Base-by-base conservation (phyloP, 345 rosid genomes). In the Diplotaxis tenuifolia region DNA sequence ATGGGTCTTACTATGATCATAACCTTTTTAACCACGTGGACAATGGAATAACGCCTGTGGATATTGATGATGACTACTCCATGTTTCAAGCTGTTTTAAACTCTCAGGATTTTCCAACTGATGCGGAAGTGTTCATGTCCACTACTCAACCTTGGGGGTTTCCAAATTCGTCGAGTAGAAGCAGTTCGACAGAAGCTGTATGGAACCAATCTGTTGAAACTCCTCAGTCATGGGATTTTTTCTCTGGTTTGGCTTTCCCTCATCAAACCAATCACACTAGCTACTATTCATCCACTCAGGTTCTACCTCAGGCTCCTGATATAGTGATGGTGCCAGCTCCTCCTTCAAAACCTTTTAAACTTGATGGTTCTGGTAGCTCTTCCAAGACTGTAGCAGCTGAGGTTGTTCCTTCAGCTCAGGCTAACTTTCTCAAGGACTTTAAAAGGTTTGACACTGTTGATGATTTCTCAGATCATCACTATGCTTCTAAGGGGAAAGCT, bases 361-460 rank as follows among this genome's bases (percentile, higher is more conserved):
- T 5, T 36, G 70, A 78, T 66, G 59, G 49, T 57, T 47, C 61
- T 47, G 72, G 53, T 21, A 75, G 78, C 8, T 75, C 69, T 12
- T 78, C 73, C 31, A 28, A n/a, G 2, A 9, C 34, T 27, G 1
- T 45, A 16, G 54, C 50, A 25, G 76, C 18, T 25, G 84, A 66
- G 6, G 57, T 38, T 68, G 5, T 21, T 57, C 6, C 38, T 62
- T 31, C 40, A 49, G 15, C 65, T 63, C 73, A 81, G 47, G 65
- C 79, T 50, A 88, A 86, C 12, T 76, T 84, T 81, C 73, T 89
- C 65, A 73, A 72, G 52, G 82, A 80, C 57, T 86, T 85, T 19
- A 91, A 89, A 77, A 79, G 72, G 72, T 94, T 94, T 75, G 97
- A 88, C 63, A 85, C 86, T 1, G 89, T 88, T 74, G 89, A 87